phyloP scores from a whole-genome alignment of 2,329 filamentous ascomycete species.

The Gaeumannomyces sp. region DNA sequence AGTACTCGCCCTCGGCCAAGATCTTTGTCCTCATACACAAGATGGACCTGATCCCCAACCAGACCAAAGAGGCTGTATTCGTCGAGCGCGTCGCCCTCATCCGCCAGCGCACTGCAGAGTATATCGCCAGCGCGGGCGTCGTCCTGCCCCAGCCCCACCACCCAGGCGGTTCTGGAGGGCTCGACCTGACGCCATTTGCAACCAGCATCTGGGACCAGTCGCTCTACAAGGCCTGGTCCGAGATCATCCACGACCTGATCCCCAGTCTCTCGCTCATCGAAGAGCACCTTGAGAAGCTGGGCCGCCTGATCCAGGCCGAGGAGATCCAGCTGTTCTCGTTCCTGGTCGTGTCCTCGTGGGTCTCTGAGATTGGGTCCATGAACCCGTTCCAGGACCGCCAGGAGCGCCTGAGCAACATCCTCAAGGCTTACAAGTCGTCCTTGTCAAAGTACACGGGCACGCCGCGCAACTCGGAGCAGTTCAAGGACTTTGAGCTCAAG shows the following conservation, averaged over 20 bases:
- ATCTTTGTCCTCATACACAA: conserved; percentile 98
- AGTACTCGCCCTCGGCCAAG: conserved; percentile 74
- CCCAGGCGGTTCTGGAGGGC: conserved; percentile 24
- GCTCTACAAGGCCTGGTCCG: conserved; percentile 96
- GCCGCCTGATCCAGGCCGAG: conserved; percentile 81
- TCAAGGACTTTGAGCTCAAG: conserved; percentile 75
- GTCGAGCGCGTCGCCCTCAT: conserved; percentile 76
- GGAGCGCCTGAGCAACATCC: conserved; percentile 90
- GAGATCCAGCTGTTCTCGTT: conserved; percentile 95
- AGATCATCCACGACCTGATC: conserved; percentile 96
- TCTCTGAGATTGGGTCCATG: conserved; percentile 62
- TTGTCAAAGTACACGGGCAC: conserved; percentile 70
- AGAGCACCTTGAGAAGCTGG: conserved; percentile 73
- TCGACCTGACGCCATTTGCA: conserved; percentile 81
- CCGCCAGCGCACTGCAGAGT: conserved; percentile 61
- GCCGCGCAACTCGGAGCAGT: conserved; percentile 75
- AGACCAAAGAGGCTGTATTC: conserved; percentile 74
- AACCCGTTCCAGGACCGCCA: conserved; percentile 93
- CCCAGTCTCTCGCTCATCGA: conserved; percentile 88
- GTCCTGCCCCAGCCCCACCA: conserved; percentile 18
- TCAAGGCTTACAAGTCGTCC: conserved; percentile 96
- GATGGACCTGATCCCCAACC: conserved; percentile 87
- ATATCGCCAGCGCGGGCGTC: conserved; percentile 33
- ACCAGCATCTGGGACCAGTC: conserved; percentile 99
- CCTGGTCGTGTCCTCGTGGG: conserved; percentile 90